Percentiles rank a stretch among this genome's conserved stretches.
phyloP scores from a whole-genome alignment of 176 grass and related monocot species.

The Carex parvula region DNA sequence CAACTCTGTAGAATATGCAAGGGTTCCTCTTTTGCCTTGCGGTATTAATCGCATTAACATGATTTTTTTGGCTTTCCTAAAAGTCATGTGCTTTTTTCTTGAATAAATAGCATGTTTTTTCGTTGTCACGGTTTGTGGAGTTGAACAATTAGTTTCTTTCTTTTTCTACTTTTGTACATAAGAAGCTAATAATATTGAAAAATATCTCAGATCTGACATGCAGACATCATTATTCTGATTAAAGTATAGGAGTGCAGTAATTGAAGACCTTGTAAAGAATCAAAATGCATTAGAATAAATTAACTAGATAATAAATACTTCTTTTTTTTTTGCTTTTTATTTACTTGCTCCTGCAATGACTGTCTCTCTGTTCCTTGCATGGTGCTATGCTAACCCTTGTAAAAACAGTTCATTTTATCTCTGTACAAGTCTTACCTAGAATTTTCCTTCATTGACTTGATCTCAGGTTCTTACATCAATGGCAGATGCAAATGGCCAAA shows the following conservation, averaged over 20 bases:
- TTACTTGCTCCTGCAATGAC: not conserved
- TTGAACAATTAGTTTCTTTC: not conserved
- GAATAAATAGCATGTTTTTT: not conserved
- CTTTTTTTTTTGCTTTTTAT: not conserved
- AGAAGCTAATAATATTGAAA: constrained; percentile 6
- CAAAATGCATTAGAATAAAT: not conserved
- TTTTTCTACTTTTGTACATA: not conserved
- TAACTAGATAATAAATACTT: not conserved
- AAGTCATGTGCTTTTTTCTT: not conserved
- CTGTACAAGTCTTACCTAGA: constrained; percentile 31
- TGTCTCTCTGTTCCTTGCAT: not conserved
- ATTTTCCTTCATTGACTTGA: constrained; percentile 32
- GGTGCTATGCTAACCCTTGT: not conserved
- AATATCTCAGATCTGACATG: not conserved
- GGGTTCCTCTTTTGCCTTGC: not conserved
- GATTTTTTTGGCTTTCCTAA: not conserved
- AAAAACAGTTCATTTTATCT: constrained; percentile 26
- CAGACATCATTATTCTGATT: not conserved
- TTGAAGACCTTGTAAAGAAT: not conserved
- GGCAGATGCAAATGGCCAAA: constrained; percentile 95
- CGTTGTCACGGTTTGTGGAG: not conserved
- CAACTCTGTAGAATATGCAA: not conserved
- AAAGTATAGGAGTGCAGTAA: not conserved
- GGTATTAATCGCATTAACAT: not conserved
- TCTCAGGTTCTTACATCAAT: constrained; percentile 94